Evolutionary conservation across 2,329 filamentous ascomycete species (phyloP), one percentile per base, ranked within the genome.

Genomic region (Tolypocladium album): DNA sequence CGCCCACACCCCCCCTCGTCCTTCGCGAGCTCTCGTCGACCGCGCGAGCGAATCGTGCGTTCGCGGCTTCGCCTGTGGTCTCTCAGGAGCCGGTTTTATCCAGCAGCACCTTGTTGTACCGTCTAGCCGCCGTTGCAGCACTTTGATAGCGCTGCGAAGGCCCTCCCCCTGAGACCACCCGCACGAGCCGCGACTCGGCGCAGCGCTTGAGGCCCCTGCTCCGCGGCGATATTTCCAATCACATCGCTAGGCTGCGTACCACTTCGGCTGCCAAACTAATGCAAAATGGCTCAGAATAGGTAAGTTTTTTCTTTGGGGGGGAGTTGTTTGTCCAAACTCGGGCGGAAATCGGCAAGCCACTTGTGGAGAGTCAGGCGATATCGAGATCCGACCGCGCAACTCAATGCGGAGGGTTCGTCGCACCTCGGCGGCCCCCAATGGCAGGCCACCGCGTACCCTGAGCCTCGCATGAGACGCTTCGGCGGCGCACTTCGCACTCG

Each of bases 241-340:
- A n/a, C 34, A 3, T 13, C 22, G 6, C 58, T n/a, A 17, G 22
- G 24, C 62, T 62, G 59, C 59, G 57, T 47, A 59, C 59, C 58
- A 38, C 27, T 36, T 12, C 20, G n/a, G 50, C 50, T 22, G 31
- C 31, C 11, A 36, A n/a, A 1, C 31, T 57, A 58, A 65, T 66
- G 60, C 61, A 67, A 64, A 53, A 73, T 73, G 71, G 70, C 71
- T 63, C 71, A 73, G 65, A 71, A 73, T 59, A 69, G 71, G 58
- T 52, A 53, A 24, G 58, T 47, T 15, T 42, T 31, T 24, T 24
- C n/a, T 31, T 50, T 42, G 42, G 36, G 45, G 45, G 43, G 50
- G 55, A 47, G n/a, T 27, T 20, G n/a, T 39, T 53, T 27, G 24
- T 34, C 50, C 36, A 59, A n/a, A 36, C 42, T 56, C 47, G 24